Evolutionary conservation across 2,329 filamentous ascomycete species (phyloP), one percentile per base, ranked within the genome.

Genomic region (Albifimbria verrucaria): DNA sequence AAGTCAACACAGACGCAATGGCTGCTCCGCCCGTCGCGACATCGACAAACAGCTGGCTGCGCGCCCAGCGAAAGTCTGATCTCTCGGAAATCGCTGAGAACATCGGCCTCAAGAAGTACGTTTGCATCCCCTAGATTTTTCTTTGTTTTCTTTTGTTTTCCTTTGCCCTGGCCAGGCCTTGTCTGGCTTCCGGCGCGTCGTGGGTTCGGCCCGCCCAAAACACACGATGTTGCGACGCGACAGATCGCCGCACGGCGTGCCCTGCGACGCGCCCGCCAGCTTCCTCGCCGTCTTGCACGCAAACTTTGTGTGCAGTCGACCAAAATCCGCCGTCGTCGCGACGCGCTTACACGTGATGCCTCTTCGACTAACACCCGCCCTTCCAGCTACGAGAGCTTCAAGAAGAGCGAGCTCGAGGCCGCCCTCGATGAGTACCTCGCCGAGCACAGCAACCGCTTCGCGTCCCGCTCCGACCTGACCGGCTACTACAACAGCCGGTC

Each of bases 61-160:
- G 86, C 71, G 81, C 82, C 70, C 89, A 94, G 80, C 87, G 89
- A 77, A 96, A 96, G 80, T 80, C 79, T 62, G 90, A 93, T 59
- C 82, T 96, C 52, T 71, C 84, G 62, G 87, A 89, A 57, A 78
- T 95, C 57, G 90, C 90, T 55, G 82, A 89, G 59, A 74, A 79
- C 46, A 80, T 89, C 57, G 87, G 87, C 54, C 76, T 93, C 51
- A 79, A 83, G 67, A 82, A 89, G 91, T 95, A 83, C 66, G 86
- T 81, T 42, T 46, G n/a, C n/a, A n/a, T n/a, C n/a, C n/a, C n/a
- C n/a, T n/a, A n/a, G n/a, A 48, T 58, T 46, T 41, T 17, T 48
- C 51, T 48, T 45, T 28, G 49, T 58, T 43, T 28, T 28, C 24
- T n/a, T 18, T 49, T 36, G 28, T 48, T 24, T 45, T 50, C 18